These are phyloP conservation scores for Globisporangium polare DNA, from an alignment of 352 stramenopile genomes.

Conservation along the genomic window DNA sequence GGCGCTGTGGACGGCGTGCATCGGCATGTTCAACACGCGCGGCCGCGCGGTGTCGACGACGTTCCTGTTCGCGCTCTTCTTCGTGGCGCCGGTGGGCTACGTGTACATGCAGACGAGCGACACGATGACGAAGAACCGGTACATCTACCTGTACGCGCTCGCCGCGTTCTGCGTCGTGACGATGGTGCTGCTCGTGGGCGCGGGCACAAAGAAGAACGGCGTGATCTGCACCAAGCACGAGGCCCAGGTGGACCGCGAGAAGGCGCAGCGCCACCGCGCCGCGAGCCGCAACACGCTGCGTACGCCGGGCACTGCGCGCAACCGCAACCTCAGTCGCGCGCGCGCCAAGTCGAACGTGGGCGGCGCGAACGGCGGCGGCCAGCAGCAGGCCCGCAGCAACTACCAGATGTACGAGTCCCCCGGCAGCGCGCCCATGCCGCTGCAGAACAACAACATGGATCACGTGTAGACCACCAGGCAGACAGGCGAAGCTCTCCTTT, in stretches of 20 bases:
- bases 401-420: slow-evolving; percentile 70
- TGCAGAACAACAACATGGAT: slow-evolving; percentile 18
- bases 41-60: slow-evolving; percentile 45
- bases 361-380: slow-evolving; percentile 18
- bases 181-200: slow-evolving; percentile 42
- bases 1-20: slow-evolving; percentile 52
- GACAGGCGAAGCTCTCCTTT: not conserved
- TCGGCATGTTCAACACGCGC: slow-evolving; percentile 62
- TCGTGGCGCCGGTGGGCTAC: slow-evolving; percentile 41
- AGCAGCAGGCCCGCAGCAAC: slow-evolving; percentile 6
- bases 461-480: slow-evolving; percentile 18
- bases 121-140: slow-evolving; percentile 34
- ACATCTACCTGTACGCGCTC: slow-evolving; percentile 55
- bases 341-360: slow-evolving; percentile 49
- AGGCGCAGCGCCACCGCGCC: slow-evolving; percentile 33
- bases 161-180: slow-evolving; percentile 35
- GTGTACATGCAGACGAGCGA: slow-evolving; percentile 52
- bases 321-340: slow-evolving; percentile 53
- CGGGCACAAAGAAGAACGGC: slow-evolving; percentile 57
- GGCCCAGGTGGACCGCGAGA: slow-evolving; percentile 39
- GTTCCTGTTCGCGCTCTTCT: slow-evolving; percentile 59
- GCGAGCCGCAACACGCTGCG: slow-evolving; percentile 31
- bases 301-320: slow-evolving; percentile 41
- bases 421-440: slow-evolving; percentile 27
- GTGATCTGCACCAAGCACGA: slow-evolving; percentile 54